Base-by-base conservation (phyloP, 2,329 filamentous ascomycete species). In the Chaetomium strumarium region DNA sequence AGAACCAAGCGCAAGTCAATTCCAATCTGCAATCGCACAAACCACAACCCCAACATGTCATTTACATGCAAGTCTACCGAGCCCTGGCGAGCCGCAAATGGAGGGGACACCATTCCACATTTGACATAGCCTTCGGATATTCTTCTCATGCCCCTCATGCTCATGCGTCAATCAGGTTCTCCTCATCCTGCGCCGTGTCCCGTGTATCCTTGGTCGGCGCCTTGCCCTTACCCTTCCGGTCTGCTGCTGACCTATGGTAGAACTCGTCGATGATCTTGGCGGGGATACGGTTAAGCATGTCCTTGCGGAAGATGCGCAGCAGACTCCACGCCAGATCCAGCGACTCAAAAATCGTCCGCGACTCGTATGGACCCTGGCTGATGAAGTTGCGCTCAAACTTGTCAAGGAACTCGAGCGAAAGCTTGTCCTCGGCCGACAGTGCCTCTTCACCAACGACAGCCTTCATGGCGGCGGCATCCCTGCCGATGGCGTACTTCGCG, bases 381-480 rank as follows among this genome's bases (percentile, higher is more conserved):
- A 99, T 95, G 73, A 97, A 99, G 53, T 87, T 89, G 59, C 88
- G 86, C 76, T 99, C 93, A 68, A 99, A 99, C 75, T 97, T 97
- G 68, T 97, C 92, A 64, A 99, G 76, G 78, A 99, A 99, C 72
- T 99, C 93, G 36, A 99, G 93, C 9, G 92, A 96, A 53, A 97
- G 83, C 78, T 97, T 97, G 75, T 99, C 93, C 75, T 99, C 93
- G 50, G 88, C 81, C 29, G 90, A 96, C 67, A 99, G 74, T 33
- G 93, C 93, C 71, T 99, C 93, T 75, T 99, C 95, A 75, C 93
- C 93, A 55, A 99, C 93, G 71, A 99, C 93, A 56, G 93, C 93
- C 78, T 97, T 99, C 93, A 99, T 99, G 69, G 90, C 87, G 36
- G 95, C 92, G 17, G 93, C 93, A 67, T 99, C 93, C 80, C 92